A percentile compares a stretch with the other conserved stretches of the same genome.
Conservation (phyloP, 768 basidiomycete species). For the Chalciporus sphaerocephalus region DNA sequence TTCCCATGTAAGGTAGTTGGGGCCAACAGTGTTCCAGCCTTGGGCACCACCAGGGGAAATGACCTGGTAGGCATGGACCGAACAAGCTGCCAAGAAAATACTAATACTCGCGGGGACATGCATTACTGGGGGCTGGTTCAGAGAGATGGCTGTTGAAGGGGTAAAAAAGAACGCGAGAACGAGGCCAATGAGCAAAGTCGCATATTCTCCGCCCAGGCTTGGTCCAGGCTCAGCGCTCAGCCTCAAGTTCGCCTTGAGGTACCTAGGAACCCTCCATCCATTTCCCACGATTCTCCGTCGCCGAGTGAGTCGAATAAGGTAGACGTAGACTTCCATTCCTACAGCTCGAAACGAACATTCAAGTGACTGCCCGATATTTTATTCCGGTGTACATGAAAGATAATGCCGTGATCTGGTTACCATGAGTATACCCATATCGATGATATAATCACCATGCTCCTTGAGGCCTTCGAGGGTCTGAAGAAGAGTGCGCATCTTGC, state of each 20-base stretch:
- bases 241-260: no score
- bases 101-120: conserved; percentile 37
- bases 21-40: conserved; percentile 57
- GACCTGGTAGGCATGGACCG: conserved; percentile 62
- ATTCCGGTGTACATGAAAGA: neutral
- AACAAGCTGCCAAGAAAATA: conserved; percentile 48
- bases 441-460: no score
- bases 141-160: conserved; percentile 13
- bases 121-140: conserved; percentile 35
- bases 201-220: conserved; percentile 11
- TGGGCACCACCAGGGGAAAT: conserved; percentile 42
- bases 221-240: neutral
- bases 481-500: no score
- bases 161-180: conserved; percentile 10
- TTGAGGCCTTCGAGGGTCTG: no score
- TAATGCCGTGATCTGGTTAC: no score
- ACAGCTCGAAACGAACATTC: neutral
- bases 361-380: neutral
- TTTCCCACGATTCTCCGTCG: conserved; percentile 21
- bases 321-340: neutral
- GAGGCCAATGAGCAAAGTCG: conserved; percentile 2
- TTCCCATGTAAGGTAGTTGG: conserved; percentile 55
- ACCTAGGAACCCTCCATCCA: conserved; percentile 4
- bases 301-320: neutral
- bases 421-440: no score